Percentiles rank a stretch among this genome's conserved stretches.
These are phyloP conservation scores for Metschnikowia colocasiae DNA, from an alignment of 805 yeast genomes.

Conservation along the genomic window DNA sequence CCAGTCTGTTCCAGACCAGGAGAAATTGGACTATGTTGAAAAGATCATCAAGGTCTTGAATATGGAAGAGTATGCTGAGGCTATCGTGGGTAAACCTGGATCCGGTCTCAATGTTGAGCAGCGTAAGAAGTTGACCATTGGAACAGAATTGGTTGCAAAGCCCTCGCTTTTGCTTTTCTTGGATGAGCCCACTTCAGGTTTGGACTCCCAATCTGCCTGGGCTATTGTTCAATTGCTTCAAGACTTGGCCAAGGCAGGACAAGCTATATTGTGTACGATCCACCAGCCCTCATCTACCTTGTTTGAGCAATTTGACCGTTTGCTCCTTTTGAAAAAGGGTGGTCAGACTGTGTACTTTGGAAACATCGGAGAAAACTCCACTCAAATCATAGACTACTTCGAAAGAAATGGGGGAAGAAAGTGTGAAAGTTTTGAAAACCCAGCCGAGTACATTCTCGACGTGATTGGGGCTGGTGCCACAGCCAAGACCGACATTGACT, in stretches of 20 bases:
- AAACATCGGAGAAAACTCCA: slow-evolving; percentile 15
- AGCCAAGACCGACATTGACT: slow-evolving; percentile 12
- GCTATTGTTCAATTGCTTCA: slow-evolving; percentile 51
- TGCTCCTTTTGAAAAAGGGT: slow-evolving; percentile 43
- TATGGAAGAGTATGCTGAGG: slow-evolving; percentile 52
- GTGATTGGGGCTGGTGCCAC: slow-evolving; percentile 21
- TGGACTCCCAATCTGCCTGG: slow-evolving; percentile 47
- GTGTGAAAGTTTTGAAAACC: slow-evolving; percentile 15
- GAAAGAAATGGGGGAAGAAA: slow-evolving; percentile 14
- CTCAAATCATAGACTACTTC: slow-evolving; percentile 12
- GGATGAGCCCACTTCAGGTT: slow-evolving; percentile 44
- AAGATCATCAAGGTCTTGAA: slow-evolving; percentile 46
- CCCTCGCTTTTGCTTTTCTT: slow-evolving; percentile 51
- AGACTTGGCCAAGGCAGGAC: slow-evolving; percentile 49
- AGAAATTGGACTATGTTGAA: slow-evolving; percentile 51
- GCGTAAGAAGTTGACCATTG: slow-evolving; percentile 51
- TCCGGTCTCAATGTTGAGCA: slow-evolving; percentile 54
- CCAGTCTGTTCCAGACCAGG: slow-evolving; percentile 34
- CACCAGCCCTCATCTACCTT: slow-evolving; percentile 49
- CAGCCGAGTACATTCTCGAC: slow-evolving; percentile 19
- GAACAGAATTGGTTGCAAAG: slow-evolving; percentile 53
- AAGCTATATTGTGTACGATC: slow-evolving; percentile 57
- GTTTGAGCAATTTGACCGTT: slow-evolving; percentile 55
- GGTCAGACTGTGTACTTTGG: slow-evolving; percentile 21
- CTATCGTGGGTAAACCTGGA: slow-evolving; percentile 46